Conservation (phyloP, 768 basidiomycete species). For the Auricularia cornea region DNA sequence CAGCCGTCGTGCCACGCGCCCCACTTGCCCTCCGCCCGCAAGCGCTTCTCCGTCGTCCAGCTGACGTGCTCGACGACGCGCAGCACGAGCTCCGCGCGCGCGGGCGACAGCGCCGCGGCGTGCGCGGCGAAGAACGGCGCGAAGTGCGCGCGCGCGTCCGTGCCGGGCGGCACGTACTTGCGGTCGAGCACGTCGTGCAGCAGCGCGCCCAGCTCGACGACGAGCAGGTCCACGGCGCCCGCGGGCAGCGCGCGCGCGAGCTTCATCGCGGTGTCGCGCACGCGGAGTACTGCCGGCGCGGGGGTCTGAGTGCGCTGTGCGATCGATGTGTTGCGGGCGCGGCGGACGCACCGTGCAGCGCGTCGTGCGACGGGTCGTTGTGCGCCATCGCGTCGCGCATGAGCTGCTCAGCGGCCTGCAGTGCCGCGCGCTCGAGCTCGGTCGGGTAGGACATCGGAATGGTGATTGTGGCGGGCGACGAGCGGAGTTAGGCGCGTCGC, state of each 20-base stretch:
- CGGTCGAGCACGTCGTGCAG: conserved; percentile 84
- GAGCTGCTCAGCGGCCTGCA: conserved; percentile 54
- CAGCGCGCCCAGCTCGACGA: conserved; percentile 78
- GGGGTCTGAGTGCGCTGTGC: background rate
- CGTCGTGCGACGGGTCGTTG: conserved; percentile 78
- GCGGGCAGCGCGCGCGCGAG: conserved; percentile 44
- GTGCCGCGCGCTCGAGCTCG: conserved; percentile 18
- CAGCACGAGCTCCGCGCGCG: conserved; percentile 47
- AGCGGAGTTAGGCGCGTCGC: no score
- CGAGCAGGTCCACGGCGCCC: conserved; percentile 52
- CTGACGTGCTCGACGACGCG: conserved; percentile 71
- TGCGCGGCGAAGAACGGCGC: conserved; percentile 50
- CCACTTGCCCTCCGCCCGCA: conserved; percentile 46
- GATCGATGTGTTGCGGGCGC: conserved; percentile 15
- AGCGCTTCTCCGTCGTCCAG: conserved; percentile 74
- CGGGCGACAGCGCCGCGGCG: conserved; percentile 50
- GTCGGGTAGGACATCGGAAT: conserved; percentile 5
- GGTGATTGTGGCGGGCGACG: background rate
- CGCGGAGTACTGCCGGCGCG: conserved; percentile 64
- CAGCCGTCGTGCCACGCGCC: conserved; percentile 63
- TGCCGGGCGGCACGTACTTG: conserved; percentile 59
- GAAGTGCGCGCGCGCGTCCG: conserved; percentile 59
- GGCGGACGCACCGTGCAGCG: conserved; percentile 49
- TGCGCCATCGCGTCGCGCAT: conserved; percentile 67
- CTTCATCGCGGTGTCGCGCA: conserved; percentile 64